These are phyloP conservation scores for Termitomyces sp. DNA, from an alignment of 768 basidiomycete species.

Conservation along the genomic window DNA sequence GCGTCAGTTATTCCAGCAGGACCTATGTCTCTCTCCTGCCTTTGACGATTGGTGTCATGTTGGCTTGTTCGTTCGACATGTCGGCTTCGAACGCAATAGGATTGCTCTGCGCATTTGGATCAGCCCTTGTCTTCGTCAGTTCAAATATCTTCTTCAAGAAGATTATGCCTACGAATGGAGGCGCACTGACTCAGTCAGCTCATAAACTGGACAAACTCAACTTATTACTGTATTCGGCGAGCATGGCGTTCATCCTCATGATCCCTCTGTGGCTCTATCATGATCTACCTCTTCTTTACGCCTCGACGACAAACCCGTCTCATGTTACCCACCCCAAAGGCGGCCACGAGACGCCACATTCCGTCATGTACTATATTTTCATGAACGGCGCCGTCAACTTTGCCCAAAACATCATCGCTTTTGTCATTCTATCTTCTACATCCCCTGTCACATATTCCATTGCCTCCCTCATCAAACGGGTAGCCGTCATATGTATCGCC, in stretches of 20 bases:
- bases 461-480: slow-evolving; percentile 95
- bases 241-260: slow-evolving; percentile 95
- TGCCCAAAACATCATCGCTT: slow-evolving; percentile 95
- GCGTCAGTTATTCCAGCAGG: slow-evolving; percentile 86
- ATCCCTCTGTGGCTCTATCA: slow-evolving; percentile 92
- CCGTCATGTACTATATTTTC: slow-evolving; percentile 79
- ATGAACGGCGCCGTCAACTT: slow-evolving; percentile 97
- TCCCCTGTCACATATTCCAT: slow-evolving; percentile 99
- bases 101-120: slow-evolving; percentile 94
- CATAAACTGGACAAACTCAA: slow-evolving; percentile 97
- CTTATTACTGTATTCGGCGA: slow-evolving; percentile 88
- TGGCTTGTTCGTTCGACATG: slow-evolving; percentile 92
- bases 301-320: slow-evolving; percentile 33
- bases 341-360: slow-evolving; percentile 49
- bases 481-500: slow-evolving; percentile 96
- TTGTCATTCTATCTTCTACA: slow-evolving; percentile 91
- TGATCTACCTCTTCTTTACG: slow-evolving; percentile 71
- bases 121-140: slow-evolving; percentile 93
- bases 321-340: slow-evolving; percentile 43
- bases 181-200: slow-evolving; percentile 34
- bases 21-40: slow-evolving; percentile 96
- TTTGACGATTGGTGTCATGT: slow-evolving; percentile 94
- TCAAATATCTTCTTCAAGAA: slow-evolving; percentile 99
- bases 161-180: slow-evolving; percentile 74
- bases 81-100: slow-evolving; percentile 84